phyloP scores from a whole-genome alignment of 2,329 filamentous ascomycete genomes.

The Colletotrichum eremochloae region DNA sequence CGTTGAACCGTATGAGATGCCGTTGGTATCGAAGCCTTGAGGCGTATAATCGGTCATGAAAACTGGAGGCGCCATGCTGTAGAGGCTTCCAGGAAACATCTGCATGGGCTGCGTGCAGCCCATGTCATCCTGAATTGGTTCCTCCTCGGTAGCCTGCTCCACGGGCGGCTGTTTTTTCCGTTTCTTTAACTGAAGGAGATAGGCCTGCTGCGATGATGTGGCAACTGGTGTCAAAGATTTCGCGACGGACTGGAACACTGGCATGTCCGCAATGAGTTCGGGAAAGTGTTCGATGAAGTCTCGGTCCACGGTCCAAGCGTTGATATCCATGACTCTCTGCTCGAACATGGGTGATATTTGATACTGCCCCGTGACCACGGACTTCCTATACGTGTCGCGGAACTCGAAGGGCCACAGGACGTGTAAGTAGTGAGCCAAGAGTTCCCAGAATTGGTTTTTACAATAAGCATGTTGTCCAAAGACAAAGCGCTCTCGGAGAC shows the following conservation, averaged over 20 bases:
- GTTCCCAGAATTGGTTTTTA: conserved; percentile 48
- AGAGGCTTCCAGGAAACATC: conserved; percentile 14
- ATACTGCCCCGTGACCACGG: conserved; percentile 45
- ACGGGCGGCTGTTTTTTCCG: conserved; percentile 8
- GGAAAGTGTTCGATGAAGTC: conserved; percentile 48
- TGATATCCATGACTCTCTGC: conserved; percentile 46
- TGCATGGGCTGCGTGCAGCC: conserved; percentile 32
- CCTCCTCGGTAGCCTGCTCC: conserved; percentile 5
- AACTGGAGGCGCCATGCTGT: conserved; percentile 17
- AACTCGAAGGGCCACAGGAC: conserved; percentile 47
- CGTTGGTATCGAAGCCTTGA: background rate
- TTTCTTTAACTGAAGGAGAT: conserved; percentile 17
- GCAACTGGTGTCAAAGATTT: conserved; percentile 13
- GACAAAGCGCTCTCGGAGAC: conserved; percentile 48
- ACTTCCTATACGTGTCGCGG: conserved; percentile 47
- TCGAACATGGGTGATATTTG: conserved; percentile 47
- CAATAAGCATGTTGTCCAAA: conserved; percentile 50
- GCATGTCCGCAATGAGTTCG: conserved; percentile 51
- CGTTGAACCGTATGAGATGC: conserved; percentile 2
- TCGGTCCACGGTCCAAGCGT: conserved; percentile 47
- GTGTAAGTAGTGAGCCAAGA: conserved; percentile 44
- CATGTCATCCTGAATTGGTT: background rate
- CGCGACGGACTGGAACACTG: conserved; percentile 32
- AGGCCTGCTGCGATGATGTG: conserved; percentile 25
- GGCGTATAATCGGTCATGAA: conserved; percentile 33